Base-by-base conservation (phyloP, 306 rosid genomes). In the Fragaria iinumae region DNA sequence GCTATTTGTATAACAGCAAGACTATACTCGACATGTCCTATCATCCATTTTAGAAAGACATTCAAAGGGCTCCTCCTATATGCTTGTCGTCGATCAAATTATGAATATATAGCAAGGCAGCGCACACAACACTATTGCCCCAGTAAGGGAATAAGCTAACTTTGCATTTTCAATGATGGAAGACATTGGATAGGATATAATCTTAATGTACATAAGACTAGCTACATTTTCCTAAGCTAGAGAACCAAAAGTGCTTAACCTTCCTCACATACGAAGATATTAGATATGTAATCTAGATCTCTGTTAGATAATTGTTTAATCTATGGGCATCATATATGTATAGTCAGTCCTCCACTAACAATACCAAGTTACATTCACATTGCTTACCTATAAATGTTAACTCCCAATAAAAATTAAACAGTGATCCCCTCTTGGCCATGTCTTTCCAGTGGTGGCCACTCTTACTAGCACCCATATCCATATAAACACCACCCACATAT, bases 371-470 rank as follows among this genome's bases (percentile, higher is more conserved):
- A 74, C 20, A 43, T 43, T 43, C 56, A 43, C 57, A 59, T 8
- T 25, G 63, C 23, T 0, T 38, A 66, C 39, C 43, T 32, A 41
- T 3, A 14, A 3, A 67, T 21, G 76, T 21, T 73, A 57, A 57
- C 56, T 73, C 68, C 17, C 77, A 73, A 60, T 38, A 36, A 21
- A 63, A 32, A 14, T 16, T 13, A 73, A 47, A 63, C 36, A 75
- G 71, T 29, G 78, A 62, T n/a, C 8, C 10, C 44, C 71, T 75
- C 71, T 74, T 74, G 36, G 78, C 70, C 78, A 62, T 62, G 78
- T 62, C 47, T 74, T 74, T 32, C 53, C 23, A 63, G 59, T 75
- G 78, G 78, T 75, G 70, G 60, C 62, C 78, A 75, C 78, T 75
- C 71, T 29, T 75, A 59, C 32, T 43, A 74, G 77, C 77, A 74